phyloP scores from a whole-genome alignment of 257 asterid genomes.

The Solanum chiquidenum region DNA sequence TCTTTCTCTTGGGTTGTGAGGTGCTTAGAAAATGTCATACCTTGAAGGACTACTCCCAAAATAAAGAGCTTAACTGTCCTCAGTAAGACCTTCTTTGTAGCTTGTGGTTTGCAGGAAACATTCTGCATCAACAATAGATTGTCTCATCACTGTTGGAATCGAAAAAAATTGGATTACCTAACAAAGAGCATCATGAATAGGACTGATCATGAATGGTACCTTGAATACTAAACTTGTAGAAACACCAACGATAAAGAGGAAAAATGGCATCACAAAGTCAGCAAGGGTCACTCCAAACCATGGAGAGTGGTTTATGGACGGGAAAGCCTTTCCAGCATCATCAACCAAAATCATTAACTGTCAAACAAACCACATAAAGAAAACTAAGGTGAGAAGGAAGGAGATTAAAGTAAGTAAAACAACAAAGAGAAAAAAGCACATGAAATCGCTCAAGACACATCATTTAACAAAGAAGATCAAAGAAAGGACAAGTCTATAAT shows the following conservation, averaged over 20 bases:
- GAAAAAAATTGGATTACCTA: neutral
- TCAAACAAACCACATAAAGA: neutral
- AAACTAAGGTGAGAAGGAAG: neutral
- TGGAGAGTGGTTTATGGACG: slow-evolving; percentile 80
- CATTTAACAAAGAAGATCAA: neutral
- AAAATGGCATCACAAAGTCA: slow-evolving; percentile 93
- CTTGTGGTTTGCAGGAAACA: slow-evolving; percentile 44
- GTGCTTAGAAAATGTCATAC: slow-evolving; percentile 15
- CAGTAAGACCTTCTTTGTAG: slow-evolving; percentile 57
- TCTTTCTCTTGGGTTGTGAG: neutral
- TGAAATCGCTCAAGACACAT: neutral
- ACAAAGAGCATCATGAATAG: neutral
- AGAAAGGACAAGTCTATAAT: neutral
- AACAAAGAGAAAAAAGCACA: neutral
- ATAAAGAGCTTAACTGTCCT: slow-evolving; percentile 64
- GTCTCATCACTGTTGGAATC: neutral
- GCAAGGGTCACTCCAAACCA: slow-evolving; percentile 95
- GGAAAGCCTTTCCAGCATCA: slow-evolving; percentile 88
- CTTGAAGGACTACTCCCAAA: slow-evolving; percentile 81
- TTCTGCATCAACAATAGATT: slow-evolving; percentile 32
- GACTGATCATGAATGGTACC: slow-evolving; percentile 25
- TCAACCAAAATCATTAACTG: slow-evolving; percentile 93
- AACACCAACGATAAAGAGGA: slow-evolving; percentile 78
- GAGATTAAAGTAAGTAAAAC: neutral
- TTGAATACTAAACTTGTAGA: slow-evolving; percentile 73